Evolutionary conservation across 2,329 filamentous ascomycete species (phyloP).

Genomic region (Aspergillus sp.): DNA sequence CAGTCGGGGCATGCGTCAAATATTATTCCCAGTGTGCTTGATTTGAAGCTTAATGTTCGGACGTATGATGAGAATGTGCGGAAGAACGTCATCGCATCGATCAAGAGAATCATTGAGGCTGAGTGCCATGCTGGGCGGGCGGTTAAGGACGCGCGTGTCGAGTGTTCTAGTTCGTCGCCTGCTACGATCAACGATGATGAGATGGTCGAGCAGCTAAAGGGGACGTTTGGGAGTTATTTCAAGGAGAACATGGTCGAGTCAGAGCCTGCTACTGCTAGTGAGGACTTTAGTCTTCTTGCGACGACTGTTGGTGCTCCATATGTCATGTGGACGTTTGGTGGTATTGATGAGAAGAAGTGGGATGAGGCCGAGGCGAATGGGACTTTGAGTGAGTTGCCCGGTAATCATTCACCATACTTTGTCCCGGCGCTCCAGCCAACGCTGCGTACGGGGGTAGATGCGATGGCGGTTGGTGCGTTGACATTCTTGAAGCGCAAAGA

Average conservation of each 20-base stretch:
- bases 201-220: conserved; percentile 38
- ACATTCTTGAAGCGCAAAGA: conserved; percentile 21
- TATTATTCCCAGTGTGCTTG: conserved; percentile 39
- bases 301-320: conserved; percentile 44
- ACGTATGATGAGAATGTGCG: conserved; percentile 27
- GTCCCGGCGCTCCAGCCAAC: conserved; percentile 52
- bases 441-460: conserved; percentile 46
- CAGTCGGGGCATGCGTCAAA: conserved; percentile 40
- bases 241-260: conserved; percentile 30
- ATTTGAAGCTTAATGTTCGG: conserved; percentile 38
- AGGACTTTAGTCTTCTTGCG: conserved; percentile 53
- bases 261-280: conserved; percentile 42
- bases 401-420: conserved; percentile 54
- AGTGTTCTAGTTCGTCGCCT: conserved; percentile 39
- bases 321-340: conserved; percentile 52
- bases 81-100: conserved; percentile 28
- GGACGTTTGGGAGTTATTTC: conserved; percentile 41
- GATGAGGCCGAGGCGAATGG: conserved; percentile 44
- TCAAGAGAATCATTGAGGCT: conserved; percentile 43
- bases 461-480: conserved; percentile 45
- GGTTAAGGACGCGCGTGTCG: conserved; percentile 38
- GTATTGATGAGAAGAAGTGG: conserved; percentile 43
- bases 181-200: conserved; percentile 47
- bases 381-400: conserved; percentile 44
- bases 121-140: conserved; percentile 48